Evolutionary conservation across 345 rosid genomes (phyloP), one percentile per base, ranked within the genome.

Genomic region (Hypericum perforatum): DNA sequence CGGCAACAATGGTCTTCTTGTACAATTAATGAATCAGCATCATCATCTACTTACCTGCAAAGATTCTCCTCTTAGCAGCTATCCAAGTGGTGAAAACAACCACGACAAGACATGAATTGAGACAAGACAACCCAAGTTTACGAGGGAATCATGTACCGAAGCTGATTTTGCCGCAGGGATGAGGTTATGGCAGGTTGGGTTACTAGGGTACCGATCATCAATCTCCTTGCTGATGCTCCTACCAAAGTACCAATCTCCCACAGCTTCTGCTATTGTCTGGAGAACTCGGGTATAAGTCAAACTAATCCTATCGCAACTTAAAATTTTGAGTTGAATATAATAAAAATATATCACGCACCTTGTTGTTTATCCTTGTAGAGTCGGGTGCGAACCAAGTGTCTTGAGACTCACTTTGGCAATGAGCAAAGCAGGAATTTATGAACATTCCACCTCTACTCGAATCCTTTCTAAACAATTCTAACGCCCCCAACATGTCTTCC

Each of bases 401-500:
- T 41, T 88, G 85, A 9, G 65, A 53, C 75, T 91, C 90, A 56
- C 98, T 92, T 66, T 92, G 96, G 68, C 98, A 92, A 76, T 92
- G 98, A 73, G 88, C 90, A 50, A 92, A 88, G 67, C 96, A 92
- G 9, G 98, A 83, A 60, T 88, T 85, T 74, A 92, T 73, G 60
- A 77, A 92, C 90, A 88, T 79, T 15, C 96, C 98, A 9, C 79
- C 88, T 50, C 70, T 59, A 8, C 50, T 56, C 8, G 90, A 78
- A 61, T 61, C 40, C 49, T 15, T 68, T 14, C 58, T 61, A 62
- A 83, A 85, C n/a, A 59, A 53, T 45, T 52, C 43, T 37, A 85
- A 48, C 13, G 86, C 79, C 52, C 13, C 59, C 52, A 92, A 63
- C 98, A 92, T 88, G 60, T 80, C 80, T 14, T 41, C 58, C 77